Evolutionary conservation across 495 filamentous ascomycete genomes (phyloP).

Genomic region (Neurospora sp.): DNA sequence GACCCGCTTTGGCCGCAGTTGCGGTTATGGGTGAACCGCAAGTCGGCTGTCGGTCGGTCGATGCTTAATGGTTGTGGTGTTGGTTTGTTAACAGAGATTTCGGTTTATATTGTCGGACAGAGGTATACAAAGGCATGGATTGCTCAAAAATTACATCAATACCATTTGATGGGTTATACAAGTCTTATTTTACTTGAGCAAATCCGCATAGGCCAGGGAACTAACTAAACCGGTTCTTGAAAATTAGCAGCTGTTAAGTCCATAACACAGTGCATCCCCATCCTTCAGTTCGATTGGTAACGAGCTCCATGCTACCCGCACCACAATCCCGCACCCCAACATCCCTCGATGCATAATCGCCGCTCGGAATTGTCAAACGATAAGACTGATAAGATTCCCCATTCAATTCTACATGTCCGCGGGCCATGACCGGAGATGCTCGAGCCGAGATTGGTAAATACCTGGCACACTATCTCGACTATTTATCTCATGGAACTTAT

Average conservation of each 20-base stretch:
- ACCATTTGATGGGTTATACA: no score
- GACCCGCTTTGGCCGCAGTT: slow-evolving; percentile 1
- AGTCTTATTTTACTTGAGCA: no score
- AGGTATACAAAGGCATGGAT: no score
- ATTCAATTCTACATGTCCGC: slow-evolving; percentile 8
- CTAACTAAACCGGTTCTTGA: no score
- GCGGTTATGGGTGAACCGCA: neutral
- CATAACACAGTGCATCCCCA: neutral
- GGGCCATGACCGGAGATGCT: slow-evolving; percentile 14
- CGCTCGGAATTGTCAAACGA: neutral
- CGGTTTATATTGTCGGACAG: no score
- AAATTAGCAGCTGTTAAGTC: neutral
- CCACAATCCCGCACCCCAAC: neutral
- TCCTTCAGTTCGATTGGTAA: neutral
- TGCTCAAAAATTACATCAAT: no score
- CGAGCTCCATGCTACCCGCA: neutral
- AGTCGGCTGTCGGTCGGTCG: neutral
- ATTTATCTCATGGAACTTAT: neutral
- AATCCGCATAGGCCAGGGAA: no score
- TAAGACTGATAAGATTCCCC: neutral
- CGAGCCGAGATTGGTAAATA: neutral
- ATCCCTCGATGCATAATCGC: neutral
- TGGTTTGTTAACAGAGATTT: neutral
- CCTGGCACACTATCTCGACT: neutral
- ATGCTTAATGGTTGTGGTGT: neutral